Evolutionary conservation across 805 yeast species (phyloP), one percentile per base, ranked within the genome.

Genomic region (Metahyphopichia silvanorum): DNA sequence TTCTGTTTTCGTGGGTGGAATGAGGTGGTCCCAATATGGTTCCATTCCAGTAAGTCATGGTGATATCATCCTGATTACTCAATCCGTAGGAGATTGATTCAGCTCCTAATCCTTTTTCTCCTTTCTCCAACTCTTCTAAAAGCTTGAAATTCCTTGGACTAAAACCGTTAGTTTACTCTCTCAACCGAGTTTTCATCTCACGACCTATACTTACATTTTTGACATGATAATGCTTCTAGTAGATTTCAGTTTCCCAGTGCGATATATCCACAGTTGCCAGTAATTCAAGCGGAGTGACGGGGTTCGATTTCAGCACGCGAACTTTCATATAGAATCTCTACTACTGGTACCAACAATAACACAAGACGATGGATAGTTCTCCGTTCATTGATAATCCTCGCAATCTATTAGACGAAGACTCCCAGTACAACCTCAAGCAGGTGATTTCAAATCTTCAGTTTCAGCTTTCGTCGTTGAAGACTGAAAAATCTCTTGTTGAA

Each of bases 11-110:
- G 57, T 91, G 97, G 17, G 76, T 77, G 10, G 67, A 61, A 51
- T 85, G 95, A 21, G 98, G 98, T 4, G 99, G 98, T 0, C 99
- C 99, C 43, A 93, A 68, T 32, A 93, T 91, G 21, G 99, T 93
- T 9, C 97, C 98, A 62, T 89, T 93, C 99, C 99, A 93, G 49
- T 82, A 63, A 8, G 95, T 84, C 95, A 93, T 86, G 32, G 88
- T 69, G 45, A 89, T 86, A 56, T 93, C 99, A 49, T 86, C 95
- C 41, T 83, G 79, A 49, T 86, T 91, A 16, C 86, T 79, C 29
- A 93, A 72, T 0, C 99, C 99, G 51, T 93, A 87, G 15, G 98
- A 91, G 57, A 96, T 89, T 11, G 95, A 85, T 59, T 93, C 98
- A 16, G 97, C 93, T 14, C 98, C 97, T 29, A 86, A 69, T 14